Evolutionary conservation across 1,284 basidiomycete species (phyloP), one percentile per base, ranked within the genome.

Genomic region (Peniophora sp.): DNA sequence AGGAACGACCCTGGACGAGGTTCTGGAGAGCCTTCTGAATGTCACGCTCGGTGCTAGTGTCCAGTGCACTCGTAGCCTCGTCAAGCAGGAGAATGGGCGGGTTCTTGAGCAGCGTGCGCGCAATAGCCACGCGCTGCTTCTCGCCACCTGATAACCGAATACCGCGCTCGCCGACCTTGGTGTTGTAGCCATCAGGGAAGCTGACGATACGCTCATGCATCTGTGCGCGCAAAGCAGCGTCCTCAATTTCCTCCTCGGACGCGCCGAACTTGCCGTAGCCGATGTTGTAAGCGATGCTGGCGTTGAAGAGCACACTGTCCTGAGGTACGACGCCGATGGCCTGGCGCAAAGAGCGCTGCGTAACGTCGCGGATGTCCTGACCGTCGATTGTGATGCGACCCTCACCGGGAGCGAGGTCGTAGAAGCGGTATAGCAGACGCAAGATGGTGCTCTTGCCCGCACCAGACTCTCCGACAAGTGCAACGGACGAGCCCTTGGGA

Each of bases 71-170:
- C 44, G 85, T 90, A 12, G 88, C 88, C 68, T 92, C 89, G 64
- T 94, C 92, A 47, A 94, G 64, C 14, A 94, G 72, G 39, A 95
- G 65, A 51, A 94, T 82, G 5, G 89, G 88, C 16, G 93, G 89
- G 61, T 88, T 83, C 69, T 95, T 95, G 51, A 91, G 69, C 47
- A 96, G 73, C 2, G 91, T 92, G 48, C 92, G 75, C 0, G 93
- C 92, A 59, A 97, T 85, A 11, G 92, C 87, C 11, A 93, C 88
- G 2, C 88, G 77, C 62, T 93, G 91, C 68, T 89, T 89, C 68
- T 92, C 89, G n/a, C 85, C 81, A 23, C 81, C 81, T 57, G 82
- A 83, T 46, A 95, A 69, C 45, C 89, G 72, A 14, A 93, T 81
- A 27, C 92, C 92, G 25, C 92, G 79, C 68, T 94, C 92, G 25